Base-by-base conservation (phyloP, 2,329 filamentous ascomycete genomes). In the Bipolaris zeicola region DNA sequence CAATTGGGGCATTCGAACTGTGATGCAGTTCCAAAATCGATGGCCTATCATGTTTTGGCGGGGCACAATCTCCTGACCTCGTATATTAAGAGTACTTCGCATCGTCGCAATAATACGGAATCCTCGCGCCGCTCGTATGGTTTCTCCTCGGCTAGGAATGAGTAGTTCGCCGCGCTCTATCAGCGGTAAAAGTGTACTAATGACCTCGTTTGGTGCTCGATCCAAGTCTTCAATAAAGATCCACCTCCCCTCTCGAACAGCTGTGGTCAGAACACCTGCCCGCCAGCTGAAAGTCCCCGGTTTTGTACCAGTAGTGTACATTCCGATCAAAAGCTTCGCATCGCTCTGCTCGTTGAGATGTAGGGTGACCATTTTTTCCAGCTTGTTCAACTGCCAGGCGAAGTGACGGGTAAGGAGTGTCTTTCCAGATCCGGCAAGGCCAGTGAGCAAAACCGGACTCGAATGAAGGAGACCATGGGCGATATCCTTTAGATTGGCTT, bases 281-380 rank as follows among this genome's bases (percentile, higher is more conserved):
- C 91, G 87, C 95, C 95, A 99, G 48, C 86, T 85, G 73, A 99
- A 99, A 8, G 91, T 93, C 1, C 93, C 93, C 1, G 92, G 93
- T 58, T 89, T 90, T 14, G 89, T 86, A 55, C 92, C 93, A 20
- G 92, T 95, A 1, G 94, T 91, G 77, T 99, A 98, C 73, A 98
- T 87, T 3, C 95, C 95, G 61, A 99, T 87, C 38, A 99, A 85
- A 80, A 96, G 90, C 76, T 99, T 99, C 0, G 94, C 93, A 77
- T 99, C 95, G 2, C 93, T 98, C 76, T 99, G 96, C 76, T 98
- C 95, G 72, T 99, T 99, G 33, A 99, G 81, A 76, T 99, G 94
- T 28, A 99, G 82, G 3, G 94, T 98, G 50, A 99, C 89, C 87
- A 99, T 92, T 57, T 85, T 86, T 5, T 88, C 85, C 20, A 90